Base-by-base conservation (phyloP, 1,284 basidiomycete species). In the Ganoderma lingzhi region DNA sequence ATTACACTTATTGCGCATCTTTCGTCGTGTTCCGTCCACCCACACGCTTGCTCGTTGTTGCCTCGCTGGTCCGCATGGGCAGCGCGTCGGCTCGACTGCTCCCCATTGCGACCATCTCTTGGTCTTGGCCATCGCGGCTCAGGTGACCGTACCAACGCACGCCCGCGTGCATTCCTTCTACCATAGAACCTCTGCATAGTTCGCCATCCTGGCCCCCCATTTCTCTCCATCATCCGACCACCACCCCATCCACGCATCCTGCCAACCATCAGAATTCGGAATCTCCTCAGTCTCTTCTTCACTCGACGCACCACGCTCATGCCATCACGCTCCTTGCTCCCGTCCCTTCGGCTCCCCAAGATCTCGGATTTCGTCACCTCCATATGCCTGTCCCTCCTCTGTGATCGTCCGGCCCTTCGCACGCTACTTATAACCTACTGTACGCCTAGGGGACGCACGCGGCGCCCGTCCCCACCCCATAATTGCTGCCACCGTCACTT, bases 91-190 rank as follows among this genome's bases (percentile, higher is more conserved):
- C 51, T 42, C 58, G 58, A 39, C 37, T 28, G 55, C 15, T 3
- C 30, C 41, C 53, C n/a, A 39, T 39, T 56, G 55, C 35, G 9
- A 39, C 32, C 8, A 61, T 48, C 42, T 41, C 35, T 32, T 44
- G 53, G 48, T 62, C 53, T 61, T 51, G 51, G 58, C 61, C 32
- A 45, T 60, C 30, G 42, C 39, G 55, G 59, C 60, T 45, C 62
- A 19, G 30, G 12, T 37, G 62, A n/a, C 28, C 8, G 17, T 51
- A 44, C 30, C 62, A 30, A 63, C 62, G 44, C 44, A 41, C 23
- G n/a, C 39, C 10, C 39, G 17, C 23, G 37, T 28, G 32, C 37
- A 41, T 41, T 12, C 58, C 58, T 39, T 41, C 19, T 61, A 61
- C 14, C 39, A 6, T 61, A 61, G 41, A 61, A 28, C 12, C n/a